Conservation (phyloP, 495 filamentous ascomycete species). For the Darksidea phi region DNA sequence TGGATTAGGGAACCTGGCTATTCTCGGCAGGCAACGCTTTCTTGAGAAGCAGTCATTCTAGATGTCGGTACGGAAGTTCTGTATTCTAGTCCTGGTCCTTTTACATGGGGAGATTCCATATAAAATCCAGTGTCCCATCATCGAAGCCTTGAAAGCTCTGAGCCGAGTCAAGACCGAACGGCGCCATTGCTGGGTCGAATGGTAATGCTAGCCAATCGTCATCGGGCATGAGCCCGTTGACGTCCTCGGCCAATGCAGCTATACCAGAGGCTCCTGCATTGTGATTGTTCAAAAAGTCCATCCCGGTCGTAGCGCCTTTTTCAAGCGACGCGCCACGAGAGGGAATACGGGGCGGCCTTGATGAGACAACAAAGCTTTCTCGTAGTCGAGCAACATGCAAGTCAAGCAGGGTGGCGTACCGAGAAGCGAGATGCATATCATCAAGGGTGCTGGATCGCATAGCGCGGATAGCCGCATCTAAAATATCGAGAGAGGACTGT, state of each 20-base stretch:
- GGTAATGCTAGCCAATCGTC: constrained; percentile 56
- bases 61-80: neutral
- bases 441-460: constrained; percentile 53
- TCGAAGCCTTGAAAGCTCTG: constrained; percentile 53
- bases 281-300: constrained; percentile 36
- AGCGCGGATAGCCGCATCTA: constrained; percentile 51
- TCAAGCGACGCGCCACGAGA: constrained; percentile 11
- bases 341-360: constrained; percentile 30
- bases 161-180: constrained; percentile 49
- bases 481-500: constrained; percentile 50
- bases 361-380: constrained; percentile 34
- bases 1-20: too few relatives aligned
- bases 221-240: constrained; percentile 39
- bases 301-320: constrained; percentile 19
- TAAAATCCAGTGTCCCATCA: constrained; percentile 51
- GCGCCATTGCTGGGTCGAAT: constrained; percentile 56
- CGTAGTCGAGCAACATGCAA: constrained; percentile 34
- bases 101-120: constrained; percentile 47
- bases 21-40: too few relatives aligned
- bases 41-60: too few relatives aligned
- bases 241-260: constrained; percentile 30
- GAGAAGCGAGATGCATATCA: constrained; percentile 54
- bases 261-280: constrained; percentile 34
- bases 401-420: constrained; percentile 54
- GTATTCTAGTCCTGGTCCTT: neutral